phyloP scores from a whole-genome alignment of 352 stramenopile species.

The Globisporangium spinosum region DNA sequence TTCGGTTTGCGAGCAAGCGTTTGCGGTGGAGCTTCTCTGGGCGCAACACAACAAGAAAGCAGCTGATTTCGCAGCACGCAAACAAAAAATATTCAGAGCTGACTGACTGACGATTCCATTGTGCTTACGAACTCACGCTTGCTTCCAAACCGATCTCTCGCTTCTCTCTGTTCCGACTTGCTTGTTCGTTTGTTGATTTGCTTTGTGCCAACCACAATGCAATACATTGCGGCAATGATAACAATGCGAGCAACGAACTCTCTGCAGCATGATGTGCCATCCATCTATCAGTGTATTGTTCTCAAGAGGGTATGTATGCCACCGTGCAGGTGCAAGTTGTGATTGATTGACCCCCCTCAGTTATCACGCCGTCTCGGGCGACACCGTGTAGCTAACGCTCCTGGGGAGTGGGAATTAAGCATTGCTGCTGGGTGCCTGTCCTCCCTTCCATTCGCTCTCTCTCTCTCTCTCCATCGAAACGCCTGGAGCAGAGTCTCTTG shows the following conservation, averaged over 20 bases:
- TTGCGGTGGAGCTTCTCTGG: not conserved
- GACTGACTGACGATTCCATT: not conserved
- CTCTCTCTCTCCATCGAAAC: not conserved
- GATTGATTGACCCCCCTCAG: too few relatives aligned
- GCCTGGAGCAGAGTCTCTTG: not conserved
- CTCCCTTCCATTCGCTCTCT: not conserved
- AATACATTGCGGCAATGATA: too few relatives aligned
- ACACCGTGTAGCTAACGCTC: not conserved
- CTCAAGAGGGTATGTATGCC: too few relatives aligned
- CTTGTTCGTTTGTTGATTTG: not conserved
- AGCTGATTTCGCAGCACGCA: not conserved
- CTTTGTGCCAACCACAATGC: not conserved
- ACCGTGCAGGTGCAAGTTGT: too few relatives aligned
- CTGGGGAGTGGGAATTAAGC: not conserved
- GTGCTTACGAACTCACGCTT: too few relatives aligned
- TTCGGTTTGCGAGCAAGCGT: not conserved
- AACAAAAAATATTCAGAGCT: slow-evolving; percentile 2
- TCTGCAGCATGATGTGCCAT: not conserved
- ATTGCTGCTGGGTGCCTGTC: not conserved
- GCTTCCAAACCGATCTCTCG: not conserved
- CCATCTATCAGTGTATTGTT: not conserved
- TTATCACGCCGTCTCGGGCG: too few relatives aligned
- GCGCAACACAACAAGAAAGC: not conserved
- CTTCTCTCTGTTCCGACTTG: not conserved
- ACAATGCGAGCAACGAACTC: not conserved